These are phyloP conservation scores for Coemansia sp. DNA, from an alignment of 192 early-diverging fungal genomes.

Conservation along the genomic window DNA sequence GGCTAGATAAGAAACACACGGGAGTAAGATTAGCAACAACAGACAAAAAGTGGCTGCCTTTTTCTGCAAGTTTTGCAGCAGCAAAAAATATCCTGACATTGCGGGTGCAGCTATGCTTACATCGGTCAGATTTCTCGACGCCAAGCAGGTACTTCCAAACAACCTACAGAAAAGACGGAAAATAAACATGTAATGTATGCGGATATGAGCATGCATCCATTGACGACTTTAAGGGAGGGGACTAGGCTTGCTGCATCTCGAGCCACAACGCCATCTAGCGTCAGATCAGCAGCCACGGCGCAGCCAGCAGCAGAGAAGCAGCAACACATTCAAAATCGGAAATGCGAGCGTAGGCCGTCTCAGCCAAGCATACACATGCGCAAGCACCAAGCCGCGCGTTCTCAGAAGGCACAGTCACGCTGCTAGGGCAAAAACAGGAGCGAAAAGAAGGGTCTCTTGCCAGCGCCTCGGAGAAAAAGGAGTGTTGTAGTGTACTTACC, in stretches of 20 bases:
- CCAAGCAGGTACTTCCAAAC: conserved; percentile 88
- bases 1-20: conserved; percentile 22
- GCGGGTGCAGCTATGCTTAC: conserved; percentile 13
- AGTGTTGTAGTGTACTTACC: conserved; percentile 30
- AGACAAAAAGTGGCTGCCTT: not conserved
- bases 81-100: not conserved
- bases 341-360: not conserved
- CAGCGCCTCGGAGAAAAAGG: not conserved
- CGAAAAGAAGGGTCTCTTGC: not conserved
- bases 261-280: not conserved
- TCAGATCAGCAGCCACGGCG: not conserved
- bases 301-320: not conserved
- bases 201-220: not conserved
- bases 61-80: not conserved
- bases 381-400: not conserved
- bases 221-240: not conserved
- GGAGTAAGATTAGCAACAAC: not conserved
- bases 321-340: not conserved
- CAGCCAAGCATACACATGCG: not conserved
- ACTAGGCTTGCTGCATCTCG: not conserved
- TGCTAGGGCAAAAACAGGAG: not conserved
- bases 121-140: conserved; percentile 77
- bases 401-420: conserved; percentile 5
- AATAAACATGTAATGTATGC: not conserved
- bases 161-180: conserved; percentile 46